Evolutionary conservation across 176 grass and related monocot species (phyloP).

Genomic region (Oryza glumipatula): DNA sequence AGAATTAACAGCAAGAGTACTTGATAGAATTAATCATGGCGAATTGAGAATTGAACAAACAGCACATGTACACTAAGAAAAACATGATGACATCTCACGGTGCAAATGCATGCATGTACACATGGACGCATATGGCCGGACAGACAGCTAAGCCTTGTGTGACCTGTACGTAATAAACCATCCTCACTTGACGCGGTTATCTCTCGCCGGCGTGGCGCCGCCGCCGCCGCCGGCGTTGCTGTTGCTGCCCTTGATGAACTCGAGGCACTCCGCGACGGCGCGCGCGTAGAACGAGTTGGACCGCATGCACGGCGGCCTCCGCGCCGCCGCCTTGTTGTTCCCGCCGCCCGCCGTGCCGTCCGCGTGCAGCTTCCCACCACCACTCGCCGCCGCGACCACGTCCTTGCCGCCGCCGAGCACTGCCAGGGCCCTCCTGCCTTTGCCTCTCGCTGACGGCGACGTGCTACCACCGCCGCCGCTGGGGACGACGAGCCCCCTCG

Average conservation of each 20-base stretch:
- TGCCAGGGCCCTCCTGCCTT: neutral
- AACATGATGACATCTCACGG: slow-evolving; percentile 12
- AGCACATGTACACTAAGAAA: neutral
- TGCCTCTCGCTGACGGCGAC: neutral
- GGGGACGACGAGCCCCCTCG: neutral
- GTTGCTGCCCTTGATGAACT: slow-evolving; percentile 67
- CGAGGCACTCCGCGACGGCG: slow-evolving; percentile 61
- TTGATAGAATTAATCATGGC: neutral
- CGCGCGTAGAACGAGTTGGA: slow-evolving; percentile 61
- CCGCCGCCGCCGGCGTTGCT: slow-evolving; percentile 31
- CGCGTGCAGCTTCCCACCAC: too few species aligned
- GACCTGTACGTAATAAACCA: neutral
- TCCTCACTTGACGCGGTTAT: neutral
- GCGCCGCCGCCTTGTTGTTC: neutral
- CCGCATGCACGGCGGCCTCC: slow-evolving; percentile 49
- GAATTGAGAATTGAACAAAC: neutral
- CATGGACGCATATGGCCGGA: neutral
- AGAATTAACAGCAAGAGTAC: neutral
- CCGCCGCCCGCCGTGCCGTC: neutral
- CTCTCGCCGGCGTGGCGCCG: neutral
- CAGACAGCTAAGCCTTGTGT: neutral
- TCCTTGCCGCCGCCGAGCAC: neutral
- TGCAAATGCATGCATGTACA: slow-evolving; percentile 26
- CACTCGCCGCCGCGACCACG: neutral
- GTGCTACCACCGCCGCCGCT: neutral